A percentile compares a stretch with the other conserved stretches of the same genome.
Evolutionary conservation across 352 stramenopile species (phyloP).

Genomic region (Phytophthora sp.): DNA sequence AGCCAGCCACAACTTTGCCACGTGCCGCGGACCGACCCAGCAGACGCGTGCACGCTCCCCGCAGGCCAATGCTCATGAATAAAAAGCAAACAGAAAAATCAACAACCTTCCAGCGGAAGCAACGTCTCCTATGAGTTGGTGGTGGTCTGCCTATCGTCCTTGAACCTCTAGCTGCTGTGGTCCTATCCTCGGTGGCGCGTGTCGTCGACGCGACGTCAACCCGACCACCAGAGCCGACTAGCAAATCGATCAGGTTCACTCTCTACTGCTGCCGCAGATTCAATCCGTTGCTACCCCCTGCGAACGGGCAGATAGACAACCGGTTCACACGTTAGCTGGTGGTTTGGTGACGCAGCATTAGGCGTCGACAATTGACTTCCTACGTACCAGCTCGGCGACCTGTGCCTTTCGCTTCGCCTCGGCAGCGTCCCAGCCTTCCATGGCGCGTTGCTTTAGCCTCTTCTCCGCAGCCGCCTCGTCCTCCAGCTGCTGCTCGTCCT

Average conservation of each 20-base stretch:
- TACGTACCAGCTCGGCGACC: conserved; percentile 43
- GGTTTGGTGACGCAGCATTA: not conserved
- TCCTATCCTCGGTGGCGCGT: not conserved
- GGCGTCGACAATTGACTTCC: not conserved
- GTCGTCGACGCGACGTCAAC: not conserved
- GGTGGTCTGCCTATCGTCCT: not conserved
- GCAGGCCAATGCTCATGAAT: conserved; percentile 16
- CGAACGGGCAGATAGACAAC: not conserved
- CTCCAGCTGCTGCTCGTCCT: conserved; percentile 58
- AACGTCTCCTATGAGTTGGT: not conserved
- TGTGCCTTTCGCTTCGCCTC: conserved; percentile 48
- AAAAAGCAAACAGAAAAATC: conserved; percentile 34
- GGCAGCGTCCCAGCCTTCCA: conserved; percentile 61
- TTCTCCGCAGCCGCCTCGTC: conserved; percentile 58
- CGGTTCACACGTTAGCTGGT: conserved; percentile 11
- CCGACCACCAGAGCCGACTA: conserved; percentile 1
- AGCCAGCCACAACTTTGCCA: conserved; percentile 6
- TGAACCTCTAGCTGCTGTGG: not conserved
- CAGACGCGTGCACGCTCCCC: conserved; percentile 4
- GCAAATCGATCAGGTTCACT: conserved; percentile 3
- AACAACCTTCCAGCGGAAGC: conserved; percentile 17
- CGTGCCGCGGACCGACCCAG: not conserved
- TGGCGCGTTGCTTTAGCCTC: conserved; percentile 50
- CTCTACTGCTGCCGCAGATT: no score
- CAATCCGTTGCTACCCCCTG: conserved; percentile 17